Conservation (phyloP, 164 flowering plant genomes). For the Litsea cubeba region DNA sequence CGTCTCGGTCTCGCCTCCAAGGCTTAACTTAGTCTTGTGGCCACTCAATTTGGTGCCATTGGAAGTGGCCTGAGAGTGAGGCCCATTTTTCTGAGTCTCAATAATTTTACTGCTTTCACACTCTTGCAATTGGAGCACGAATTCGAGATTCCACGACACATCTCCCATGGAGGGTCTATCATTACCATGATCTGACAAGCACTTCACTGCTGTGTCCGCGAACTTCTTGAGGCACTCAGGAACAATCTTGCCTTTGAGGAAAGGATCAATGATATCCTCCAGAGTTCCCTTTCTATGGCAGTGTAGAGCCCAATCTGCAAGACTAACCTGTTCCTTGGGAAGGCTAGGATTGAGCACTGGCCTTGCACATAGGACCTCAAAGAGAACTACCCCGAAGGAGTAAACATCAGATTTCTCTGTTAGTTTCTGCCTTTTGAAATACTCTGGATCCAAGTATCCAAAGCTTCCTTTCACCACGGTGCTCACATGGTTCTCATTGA, state of each 20-base stretch:
- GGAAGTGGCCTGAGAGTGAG: conserved; percentile 3
- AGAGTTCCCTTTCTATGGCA: conserved; percentile 25
- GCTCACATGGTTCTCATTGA: conserved; percentile 18
- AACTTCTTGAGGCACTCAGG: conserved; percentile 32
- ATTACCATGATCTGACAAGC: conserved; percentile 26
- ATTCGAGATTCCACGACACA: conserved; percentile 27
- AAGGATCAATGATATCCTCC: conserved; percentile 28
- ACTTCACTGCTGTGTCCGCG: conserved; percentile 15
- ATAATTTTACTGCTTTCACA: conserved; percentile 13
- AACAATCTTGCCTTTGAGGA: conserved; percentile 28
- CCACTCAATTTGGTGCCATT: conserved; percentile 1
- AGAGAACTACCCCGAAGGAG: conserved; percentile 21
- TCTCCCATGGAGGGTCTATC: conserved; percentile 46
- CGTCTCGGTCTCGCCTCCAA: conserved; percentile 13
- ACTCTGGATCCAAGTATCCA: conserved; percentile 21
- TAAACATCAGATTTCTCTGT: conserved; percentile 22
- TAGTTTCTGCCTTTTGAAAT: conserved; percentile 18
- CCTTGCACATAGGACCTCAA: conserved; percentile 48
- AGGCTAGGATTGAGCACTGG: conserved; percentile 45
- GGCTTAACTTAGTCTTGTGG: conserved; percentile 3
- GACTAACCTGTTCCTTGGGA: conserved; percentile 54
- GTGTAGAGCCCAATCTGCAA: conserved; percentile 38
- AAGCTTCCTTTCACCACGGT: conserved; percentile 25
- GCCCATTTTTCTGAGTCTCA: neutral
- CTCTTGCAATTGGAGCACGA: conserved; percentile 38